Evolutionary conservation across 495 filamentous ascomycete species (phyloP).

Genomic region (Saxophila tyrrhenica): DNA sequence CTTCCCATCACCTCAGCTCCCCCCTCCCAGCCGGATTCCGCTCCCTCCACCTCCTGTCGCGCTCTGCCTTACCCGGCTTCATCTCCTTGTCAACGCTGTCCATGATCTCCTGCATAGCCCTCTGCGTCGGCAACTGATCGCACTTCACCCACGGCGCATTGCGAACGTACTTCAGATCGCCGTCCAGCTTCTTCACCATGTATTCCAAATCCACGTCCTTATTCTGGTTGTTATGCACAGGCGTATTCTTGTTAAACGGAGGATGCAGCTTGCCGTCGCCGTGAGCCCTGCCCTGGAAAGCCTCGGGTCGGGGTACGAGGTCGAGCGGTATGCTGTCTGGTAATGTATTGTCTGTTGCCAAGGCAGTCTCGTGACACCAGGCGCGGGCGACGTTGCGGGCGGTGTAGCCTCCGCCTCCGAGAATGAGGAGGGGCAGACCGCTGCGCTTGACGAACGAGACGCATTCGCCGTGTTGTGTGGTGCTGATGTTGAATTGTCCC

Average conservation of each 20-base stretch:
- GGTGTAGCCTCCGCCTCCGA: conserved; percentile 96
- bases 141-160: conserved; percentile 80
- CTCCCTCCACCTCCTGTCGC: conserved; percentile 33
- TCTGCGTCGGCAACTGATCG: conserved; percentile 65
- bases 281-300: conserved; percentile 28
- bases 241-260: conserved; percentile 48
- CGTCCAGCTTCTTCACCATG: conserved; percentile 56
- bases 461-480: conserved; percentile 83
- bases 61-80: conserved; percentile 52
- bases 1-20: conserved; percentile 21
- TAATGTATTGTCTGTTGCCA: conserved; percentile 38
- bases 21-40: conserved; percentile 29
- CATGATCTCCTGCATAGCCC: conserved; percentile 48
- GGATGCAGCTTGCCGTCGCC: conserved; percentile 57
- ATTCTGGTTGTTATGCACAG: conserved; percentile 64
- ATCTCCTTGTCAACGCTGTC: conserved; percentile 72
- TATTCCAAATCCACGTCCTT: conserved; percentile 66
- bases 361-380: conserved; percentile 91
- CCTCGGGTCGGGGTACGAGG: conserved; percentile 27
- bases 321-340: conserved; percentile 23
- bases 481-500: conserved; percentile 93
- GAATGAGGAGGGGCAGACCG: conserved; percentile 67
- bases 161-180: conserved; percentile 71
- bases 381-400: conserved; percentile 90
- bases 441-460: conserved; percentile 75